phyloP scores from a whole-genome alignment of 805 yeast species.

The Candida nemodendra region DNA sequence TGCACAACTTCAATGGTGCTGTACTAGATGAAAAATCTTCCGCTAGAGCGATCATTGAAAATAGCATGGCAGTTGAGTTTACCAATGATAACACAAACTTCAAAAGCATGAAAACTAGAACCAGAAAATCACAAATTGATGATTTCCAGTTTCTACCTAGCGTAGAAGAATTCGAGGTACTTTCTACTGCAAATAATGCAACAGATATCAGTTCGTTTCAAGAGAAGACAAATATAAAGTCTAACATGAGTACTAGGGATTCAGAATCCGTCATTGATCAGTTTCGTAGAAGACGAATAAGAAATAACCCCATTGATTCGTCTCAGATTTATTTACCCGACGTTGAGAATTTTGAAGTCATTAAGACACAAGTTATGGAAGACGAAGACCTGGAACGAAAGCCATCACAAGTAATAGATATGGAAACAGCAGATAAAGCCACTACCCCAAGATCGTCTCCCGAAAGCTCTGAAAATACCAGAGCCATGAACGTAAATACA shows the following conservation, averaged over 20 bases:
- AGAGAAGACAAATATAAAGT: too few relatives aligned
- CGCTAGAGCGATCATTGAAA: neutral
- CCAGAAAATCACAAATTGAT: neutral
- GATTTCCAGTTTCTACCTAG: slow-evolving; percentile 5
- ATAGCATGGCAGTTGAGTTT: neutral
- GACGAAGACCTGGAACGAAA: neutral
- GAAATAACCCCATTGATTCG: slow-evolving; percentile 1
- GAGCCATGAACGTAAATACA: too few relatives aligned
- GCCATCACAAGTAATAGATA: neutral
- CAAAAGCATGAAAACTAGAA: neutral
- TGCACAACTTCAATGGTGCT: neutral
- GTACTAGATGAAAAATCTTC: neutral
- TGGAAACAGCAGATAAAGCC: neutral
- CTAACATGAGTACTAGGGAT: neutral
- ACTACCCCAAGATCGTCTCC: too few relatives aligned
- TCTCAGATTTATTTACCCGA: slow-evolving; percentile 13
- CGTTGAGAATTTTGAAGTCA: slow-evolving; percentile 16
- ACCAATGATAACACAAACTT: neutral
- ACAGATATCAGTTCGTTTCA: too few relatives aligned
- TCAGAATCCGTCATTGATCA: neutral
- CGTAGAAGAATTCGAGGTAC: slow-evolving; percentile 10
- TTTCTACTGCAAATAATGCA: neutral
- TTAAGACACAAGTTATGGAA: slow-evolving; percentile 3
- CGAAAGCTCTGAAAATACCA: too few relatives aligned
- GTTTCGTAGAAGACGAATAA: neutral